Conservation (phyloP, 2,329 filamentous ascomycete species). For the Parastagonospora avenae region DNA sequence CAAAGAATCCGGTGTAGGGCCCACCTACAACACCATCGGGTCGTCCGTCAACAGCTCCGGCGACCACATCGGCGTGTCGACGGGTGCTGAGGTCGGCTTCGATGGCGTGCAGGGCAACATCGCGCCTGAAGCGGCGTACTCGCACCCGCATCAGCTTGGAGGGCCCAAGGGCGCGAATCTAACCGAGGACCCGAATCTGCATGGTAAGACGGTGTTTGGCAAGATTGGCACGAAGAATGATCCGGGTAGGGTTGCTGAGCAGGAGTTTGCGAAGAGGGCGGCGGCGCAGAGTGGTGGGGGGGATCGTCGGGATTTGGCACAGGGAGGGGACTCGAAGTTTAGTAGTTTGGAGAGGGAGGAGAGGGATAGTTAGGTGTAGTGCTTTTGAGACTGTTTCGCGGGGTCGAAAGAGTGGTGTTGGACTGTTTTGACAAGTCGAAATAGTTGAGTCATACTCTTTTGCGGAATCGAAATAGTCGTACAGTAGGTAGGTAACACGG, state of each 20-base stretch:
- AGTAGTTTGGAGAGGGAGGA: constrained; percentile 23
- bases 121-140: constrained; percentile 48
- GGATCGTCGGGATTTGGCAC: constrained; percentile 14
- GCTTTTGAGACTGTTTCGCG: neutral
- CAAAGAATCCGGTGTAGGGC: constrained; percentile 42
- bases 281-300: constrained; percentile 41
- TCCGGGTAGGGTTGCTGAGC: constrained; percentile 57
- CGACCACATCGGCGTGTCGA: constrained; percentile 6
- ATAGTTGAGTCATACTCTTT: no score
- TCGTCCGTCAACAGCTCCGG: constrained; percentile 37
- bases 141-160: constrained; percentile 31
- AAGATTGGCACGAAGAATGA: constrained; percentile 63
- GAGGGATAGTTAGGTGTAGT: neutral
- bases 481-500: no score
- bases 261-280: constrained; percentile 40
- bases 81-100: constrained; percentile 41
- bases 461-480: no score
- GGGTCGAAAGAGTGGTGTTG: neutral
- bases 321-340: constrained; percentile 28
- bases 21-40: constrained; percentile 38
- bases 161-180: constrained; percentile 60
- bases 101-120: constrained; percentile 29
- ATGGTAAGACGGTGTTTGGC: constrained; percentile 27
- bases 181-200: constrained; percentile 48
- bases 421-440: neutral